Conservation (phyloP, 2,329 filamentous ascomycete species). For the Trichoderma sp. region DNA sequence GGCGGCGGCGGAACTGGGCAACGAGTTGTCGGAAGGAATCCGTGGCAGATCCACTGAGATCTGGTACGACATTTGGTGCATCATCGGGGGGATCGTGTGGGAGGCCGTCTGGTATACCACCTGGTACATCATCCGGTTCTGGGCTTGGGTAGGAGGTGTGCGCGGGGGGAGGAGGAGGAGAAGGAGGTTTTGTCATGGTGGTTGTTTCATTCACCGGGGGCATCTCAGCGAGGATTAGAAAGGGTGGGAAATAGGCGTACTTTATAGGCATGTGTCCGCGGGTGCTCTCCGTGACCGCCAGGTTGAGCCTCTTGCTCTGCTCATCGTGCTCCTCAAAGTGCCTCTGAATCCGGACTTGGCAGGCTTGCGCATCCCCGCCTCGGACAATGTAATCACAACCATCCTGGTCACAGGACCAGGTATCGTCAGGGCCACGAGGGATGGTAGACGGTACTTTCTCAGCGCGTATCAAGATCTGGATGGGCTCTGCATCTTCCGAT, state of each 20-base stretch:
- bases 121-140: constrained; percentile 18
- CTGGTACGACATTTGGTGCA: constrained; percentile 18
- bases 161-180: not conserved
- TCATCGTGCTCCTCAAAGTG: constrained; percentile 64
- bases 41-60: constrained; percentile 31
- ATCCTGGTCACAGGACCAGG: constrained; percentile 67
- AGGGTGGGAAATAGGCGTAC: constrained; percentile 50
- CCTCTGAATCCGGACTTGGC: constrained; percentile 58
- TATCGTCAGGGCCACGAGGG: constrained; percentile 60
- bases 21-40: constrained; percentile 35
- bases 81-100: too few relatives aligned
- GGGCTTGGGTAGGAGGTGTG: constrained; percentile 3
- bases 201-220: constrained; percentile 13
- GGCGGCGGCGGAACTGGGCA: constrained; percentile 35
- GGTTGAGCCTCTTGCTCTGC: constrained; percentile 52
- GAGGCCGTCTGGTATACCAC: not conserved
- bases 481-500: constrained; percentile 35
- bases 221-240: constrained; percentile 40
- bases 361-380: constrained; percentile 58
- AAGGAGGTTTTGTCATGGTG: not conserved
- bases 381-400: constrained; percentile 67
- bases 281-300: constrained; percentile 60
- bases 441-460: constrained; percentile 53
- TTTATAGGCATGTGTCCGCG: constrained; percentile 58
- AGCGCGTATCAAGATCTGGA: constrained; percentile 52